Percentiles rank a stretch among this genome's conserved stretches.
These are phyloP conservation scores for Babesia ovata DNA, from an alignment of 169 alveolate genomes.

Conservation along the genomic window DNA sequence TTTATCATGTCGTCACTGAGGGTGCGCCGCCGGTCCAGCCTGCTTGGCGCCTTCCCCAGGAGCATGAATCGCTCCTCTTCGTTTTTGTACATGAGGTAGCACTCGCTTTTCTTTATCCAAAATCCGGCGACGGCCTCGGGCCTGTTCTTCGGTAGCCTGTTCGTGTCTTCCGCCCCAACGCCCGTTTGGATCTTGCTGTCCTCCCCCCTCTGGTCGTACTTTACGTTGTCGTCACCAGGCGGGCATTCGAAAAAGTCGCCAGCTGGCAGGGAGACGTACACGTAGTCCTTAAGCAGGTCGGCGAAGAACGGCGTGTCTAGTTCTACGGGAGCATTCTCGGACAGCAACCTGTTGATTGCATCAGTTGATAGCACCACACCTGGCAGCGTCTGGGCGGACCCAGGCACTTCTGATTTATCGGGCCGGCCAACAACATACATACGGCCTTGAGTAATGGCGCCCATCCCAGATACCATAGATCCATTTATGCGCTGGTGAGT, in stretches of 20 bases:
- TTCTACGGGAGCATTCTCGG: constrained; percentile 61
- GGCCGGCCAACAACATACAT: not conserved
- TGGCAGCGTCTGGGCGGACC: constrained; percentile 48
- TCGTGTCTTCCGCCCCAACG: constrained; percentile 48
- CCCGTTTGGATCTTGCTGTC: constrained; percentile 24
- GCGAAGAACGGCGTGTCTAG: constrained; percentile 68
- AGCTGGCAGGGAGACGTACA: constrained; percentile 56
- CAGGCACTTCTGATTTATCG: not conserved
- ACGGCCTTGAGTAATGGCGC: not conserved
- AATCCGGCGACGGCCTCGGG: constrained; percentile 52
- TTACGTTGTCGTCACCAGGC: constrained; percentile 30
- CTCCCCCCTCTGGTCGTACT: constrained; percentile 13
- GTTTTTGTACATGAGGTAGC: constrained; percentile 40
- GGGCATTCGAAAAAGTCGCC: constrained; percentile 60
- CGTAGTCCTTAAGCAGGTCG: constrained; percentile 53
- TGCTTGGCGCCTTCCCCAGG: constrained; percentile 18
- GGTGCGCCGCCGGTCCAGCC: constrained; percentile 5
- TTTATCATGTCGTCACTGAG: constrained; percentile 29
- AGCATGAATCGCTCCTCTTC: constrained; percentile 41
- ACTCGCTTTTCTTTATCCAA: constrained; percentile 61
- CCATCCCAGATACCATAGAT: not conserved
- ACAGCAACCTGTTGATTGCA: constrained; percentile 4
- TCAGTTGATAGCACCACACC: constrained; percentile 17
- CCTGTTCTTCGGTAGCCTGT: constrained; percentile 38
- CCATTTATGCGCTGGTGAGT: not conserved